Conservation (phyloP, 1,139 yeast genomes). For the Pichia sp. region DNA sequence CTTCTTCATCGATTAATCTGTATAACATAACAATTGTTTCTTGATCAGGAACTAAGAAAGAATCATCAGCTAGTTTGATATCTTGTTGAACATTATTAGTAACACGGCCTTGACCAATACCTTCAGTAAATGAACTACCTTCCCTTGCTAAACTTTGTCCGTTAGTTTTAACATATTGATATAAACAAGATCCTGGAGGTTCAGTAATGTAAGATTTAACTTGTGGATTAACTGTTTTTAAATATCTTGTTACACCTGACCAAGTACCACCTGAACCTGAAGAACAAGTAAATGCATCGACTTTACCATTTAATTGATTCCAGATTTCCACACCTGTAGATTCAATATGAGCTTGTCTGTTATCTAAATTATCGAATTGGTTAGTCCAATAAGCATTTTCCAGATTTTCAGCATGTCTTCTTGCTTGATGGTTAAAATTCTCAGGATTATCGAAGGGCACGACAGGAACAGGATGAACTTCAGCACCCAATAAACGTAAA, state of each 20-base stretch:
- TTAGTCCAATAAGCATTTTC: conserved; percentile 87
- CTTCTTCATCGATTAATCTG: conserved; percentile 80
- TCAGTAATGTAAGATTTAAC: conserved; percentile 67
- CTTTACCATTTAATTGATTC: conserved; percentile 77
- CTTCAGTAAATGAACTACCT: conserved; percentile 88
- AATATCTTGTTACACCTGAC: conserved; percentile 73
- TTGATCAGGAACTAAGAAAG: conserved; percentile 65
- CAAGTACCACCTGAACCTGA: conserved; percentile 92
- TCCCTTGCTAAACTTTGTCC: conserved; percentile 40
- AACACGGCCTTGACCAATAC: conserved; percentile 92
- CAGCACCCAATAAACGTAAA: conserved; percentile 70
- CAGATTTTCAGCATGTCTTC: conserved; percentile 68
- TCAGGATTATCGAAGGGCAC: conserved; percentile 74
- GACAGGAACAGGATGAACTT: conserved; percentile 86
- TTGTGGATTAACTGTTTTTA: conserved; percentile 43
- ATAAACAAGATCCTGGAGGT: conserved; percentile 87
- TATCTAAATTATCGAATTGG: conserved; percentile 82
- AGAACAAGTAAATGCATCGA: conserved; percentile 81
- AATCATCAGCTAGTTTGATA: conserved; percentile 64
- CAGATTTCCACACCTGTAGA: conserved; percentile 93
- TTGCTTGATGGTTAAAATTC: conserved; percentile 81
- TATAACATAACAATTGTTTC: conserved; percentile 76
- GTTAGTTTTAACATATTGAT: conserved; percentile 59
- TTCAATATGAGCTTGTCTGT: conserved; percentile 83
- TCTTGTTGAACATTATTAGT: conserved; percentile 77